A percentile compares a stretch with the other conserved stretches of the same genome.
Evolutionary conservation across 805 yeast species (phyloP).

Genomic region (Metschnikowia lachancei): DNA sequence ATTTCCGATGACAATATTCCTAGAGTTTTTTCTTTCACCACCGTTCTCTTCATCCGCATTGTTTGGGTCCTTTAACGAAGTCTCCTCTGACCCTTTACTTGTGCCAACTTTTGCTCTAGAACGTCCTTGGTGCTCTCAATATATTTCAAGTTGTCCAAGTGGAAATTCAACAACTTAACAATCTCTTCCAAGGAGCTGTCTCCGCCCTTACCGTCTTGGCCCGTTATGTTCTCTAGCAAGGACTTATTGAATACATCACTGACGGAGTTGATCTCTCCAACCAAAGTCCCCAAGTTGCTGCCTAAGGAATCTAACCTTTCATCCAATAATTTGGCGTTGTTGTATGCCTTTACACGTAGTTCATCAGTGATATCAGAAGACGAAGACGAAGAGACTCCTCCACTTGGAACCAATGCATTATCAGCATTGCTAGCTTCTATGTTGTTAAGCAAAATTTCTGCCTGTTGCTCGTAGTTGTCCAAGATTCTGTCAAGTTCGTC

Average conservation of each 20-base stretch:
- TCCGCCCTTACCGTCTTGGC: conserved; percentile 26
- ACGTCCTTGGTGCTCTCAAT: conserved; percentile 70
- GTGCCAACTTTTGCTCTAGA: conserved; percentile 61
- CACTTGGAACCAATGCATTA: conserved; percentile 10
- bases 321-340: conserved; percentile 79
- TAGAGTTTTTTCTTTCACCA: not conserved
- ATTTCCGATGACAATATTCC: not conserved
- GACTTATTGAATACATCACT: conserved; percentile 73
- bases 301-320: conserved; percentile 78
- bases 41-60: no score
- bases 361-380: conserved; percentile 64
- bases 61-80: conserved; percentile 5
- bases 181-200: conserved; percentile 58
- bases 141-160: conserved; percentile 85
- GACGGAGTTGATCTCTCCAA: conserved; percentile 78
- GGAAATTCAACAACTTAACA: conserved; percentile 79
- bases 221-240: conserved; percentile 34
- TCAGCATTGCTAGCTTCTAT: conserved; percentile 29
- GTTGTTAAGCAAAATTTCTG: conserved; percentile 47
- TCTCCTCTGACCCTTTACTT: conserved; percentile 12
- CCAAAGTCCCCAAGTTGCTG: conserved; percentile 67
- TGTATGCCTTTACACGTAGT: conserved; percentile 86
- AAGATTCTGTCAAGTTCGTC: conserved; percentile 82
- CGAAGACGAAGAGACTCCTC: conserved; percentile 7
- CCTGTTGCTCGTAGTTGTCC: conserved; percentile 77